Evolutionary conservation across 306 rosid genomes (phyloP).

Genomic region (Alnus glutinosa): DNA sequence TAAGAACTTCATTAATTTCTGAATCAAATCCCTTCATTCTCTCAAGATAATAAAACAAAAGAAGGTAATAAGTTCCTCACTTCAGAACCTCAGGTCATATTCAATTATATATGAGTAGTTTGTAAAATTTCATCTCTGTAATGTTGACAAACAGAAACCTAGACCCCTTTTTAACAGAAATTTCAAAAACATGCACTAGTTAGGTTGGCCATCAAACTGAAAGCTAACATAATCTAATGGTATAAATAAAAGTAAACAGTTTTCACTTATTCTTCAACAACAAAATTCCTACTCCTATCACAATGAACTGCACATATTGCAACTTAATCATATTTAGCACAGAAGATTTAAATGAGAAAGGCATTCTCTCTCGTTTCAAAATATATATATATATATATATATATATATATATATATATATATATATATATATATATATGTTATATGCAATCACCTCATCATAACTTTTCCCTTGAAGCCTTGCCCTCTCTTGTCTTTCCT

Average conservation of each 20-base stretch:
- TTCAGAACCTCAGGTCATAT: not conserved
- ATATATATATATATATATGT: not conserved
- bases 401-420: too few relatives aligned
- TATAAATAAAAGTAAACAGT: not conserved
- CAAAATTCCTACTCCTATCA: too few relatives aligned
- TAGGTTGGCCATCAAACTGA: not conserved
- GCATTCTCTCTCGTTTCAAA: too few relatives aligned
- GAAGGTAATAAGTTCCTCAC: not conserved
- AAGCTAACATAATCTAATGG: not conserved
- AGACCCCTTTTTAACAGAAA: not conserved
- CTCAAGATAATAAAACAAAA: too few relatives aligned
- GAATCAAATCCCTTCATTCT: too few relatives aligned
- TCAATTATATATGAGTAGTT: not conserved
- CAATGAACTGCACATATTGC: not conserved
- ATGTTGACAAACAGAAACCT: not conserved
- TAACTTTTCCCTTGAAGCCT: slow-evolving; percentile 77
- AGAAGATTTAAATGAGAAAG: slow-evolving; percentile 4
- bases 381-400: too few relatives aligned
- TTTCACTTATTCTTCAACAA: not conserved
- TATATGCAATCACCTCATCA: slow-evolving; percentile 70
- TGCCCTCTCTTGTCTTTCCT: slow-evolving; percentile 84
- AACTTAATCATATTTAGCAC: not conserved
- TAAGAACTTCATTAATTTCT: not conserved
- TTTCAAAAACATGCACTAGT: not conserved
- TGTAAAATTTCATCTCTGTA: too few relatives aligned